phyloP scores from a whole-genome alignment of 768 basidiomycete species.

The Pisolithus albus region DNA sequence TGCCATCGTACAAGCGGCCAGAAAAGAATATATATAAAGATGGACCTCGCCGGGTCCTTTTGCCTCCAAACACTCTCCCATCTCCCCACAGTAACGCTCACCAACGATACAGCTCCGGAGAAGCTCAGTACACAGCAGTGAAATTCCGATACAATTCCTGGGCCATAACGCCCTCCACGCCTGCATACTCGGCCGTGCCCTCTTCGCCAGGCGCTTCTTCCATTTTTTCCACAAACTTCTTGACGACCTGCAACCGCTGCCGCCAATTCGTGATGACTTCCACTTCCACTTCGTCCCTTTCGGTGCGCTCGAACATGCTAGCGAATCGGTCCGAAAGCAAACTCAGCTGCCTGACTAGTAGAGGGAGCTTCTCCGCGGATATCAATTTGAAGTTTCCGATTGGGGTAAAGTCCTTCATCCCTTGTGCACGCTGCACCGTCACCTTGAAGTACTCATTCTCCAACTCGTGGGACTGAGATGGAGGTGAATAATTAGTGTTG shows the following conservation, averaged over 20 bases:
- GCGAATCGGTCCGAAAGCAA: constrained; percentile 88
- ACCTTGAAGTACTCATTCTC: constrained; percentile 97
- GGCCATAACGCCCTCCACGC: constrained; percentile 40
- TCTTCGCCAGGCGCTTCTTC: constrained; percentile 10
- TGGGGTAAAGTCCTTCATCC: constrained; percentile 93
- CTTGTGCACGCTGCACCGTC: constrained; percentile 76
- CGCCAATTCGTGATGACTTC: constrained; percentile 92
- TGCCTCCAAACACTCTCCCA: no score
- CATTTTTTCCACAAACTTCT: constrained; percentile 44
- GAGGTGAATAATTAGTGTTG: constrained; percentile 3
- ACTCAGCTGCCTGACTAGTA: constrained; percentile 84
- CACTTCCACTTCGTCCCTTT: constrained; percentile 57
- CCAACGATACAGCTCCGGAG: no score
- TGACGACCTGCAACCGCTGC: constrained; percentile 69
- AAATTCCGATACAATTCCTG: constrained; percentile 54
- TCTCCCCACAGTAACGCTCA: no score
- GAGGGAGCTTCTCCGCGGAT: constrained; percentile 77
- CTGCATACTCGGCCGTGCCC: constrained; percentile 15
- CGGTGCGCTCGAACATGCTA: constrained; percentile 70
- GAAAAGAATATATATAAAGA: no score
- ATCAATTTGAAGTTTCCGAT: constrained; percentile 93
- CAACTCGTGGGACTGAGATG: constrained; percentile 38
- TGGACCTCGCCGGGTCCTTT: no score
- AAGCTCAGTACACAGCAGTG: constrained; percentile 41
- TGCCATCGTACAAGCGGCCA: no score